Percentiles rank a stretch among this genome's conserved stretches.
phyloP scores from a whole-genome alignment of 768 basidiomycete genomes.

The Chiua virens region DNA sequence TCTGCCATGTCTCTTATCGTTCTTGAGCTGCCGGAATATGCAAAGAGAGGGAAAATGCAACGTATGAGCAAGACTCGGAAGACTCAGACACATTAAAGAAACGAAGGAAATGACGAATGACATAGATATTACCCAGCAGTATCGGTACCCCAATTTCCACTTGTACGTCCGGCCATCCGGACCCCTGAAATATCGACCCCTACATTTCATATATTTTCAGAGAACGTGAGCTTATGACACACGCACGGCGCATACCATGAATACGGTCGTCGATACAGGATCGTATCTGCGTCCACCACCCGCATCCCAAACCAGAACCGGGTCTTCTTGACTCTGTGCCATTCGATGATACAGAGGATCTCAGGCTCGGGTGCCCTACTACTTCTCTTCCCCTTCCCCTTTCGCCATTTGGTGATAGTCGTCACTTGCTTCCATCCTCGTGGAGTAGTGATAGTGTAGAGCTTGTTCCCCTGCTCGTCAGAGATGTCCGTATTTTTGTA shows the following conservation, averaged over 20 bases:
- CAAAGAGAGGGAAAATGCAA: neutral
- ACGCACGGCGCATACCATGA: slow-evolving; percentile 3
- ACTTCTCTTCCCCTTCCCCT: neutral
- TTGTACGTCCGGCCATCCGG: slow-evolving; percentile 32
- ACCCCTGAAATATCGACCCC: slow-evolving; percentile 29
- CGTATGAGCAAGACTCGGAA: slow-evolving; percentile 1
- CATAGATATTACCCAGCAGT: slow-evolving; percentile 22
- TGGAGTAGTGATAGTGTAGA: slow-evolving; percentile 19
- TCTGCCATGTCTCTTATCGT: slow-evolving; percentile 10
- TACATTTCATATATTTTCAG: neutral
- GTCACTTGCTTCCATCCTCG: slow-evolving; percentile 13
- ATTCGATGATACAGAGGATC: slow-evolving; percentile 31
- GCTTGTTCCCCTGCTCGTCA: slow-evolving; percentile 15
- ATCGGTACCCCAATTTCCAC: slow-evolving; percentile 27
- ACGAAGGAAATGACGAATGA: neutral
- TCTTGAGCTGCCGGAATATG: slow-evolving; percentile 10
- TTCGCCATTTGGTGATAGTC: slow-evolving; percentile 8
- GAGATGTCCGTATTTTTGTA: slow-evolving; percentile 20
- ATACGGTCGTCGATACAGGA: slow-evolving; percentile 14
- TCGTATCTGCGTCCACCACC: slow-evolving; percentile 16
- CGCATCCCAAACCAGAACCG: slow-evolving; percentile 25
- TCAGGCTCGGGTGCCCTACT: neutral
- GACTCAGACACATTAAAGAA: neutral
- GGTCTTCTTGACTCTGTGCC: slow-evolving; percentile 25
- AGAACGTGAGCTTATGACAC: neutral